These are phyloP conservation scores for Castanea crenata DNA, from an alignment of 306 rosid genomes.

Conservation along the genomic window DNA sequence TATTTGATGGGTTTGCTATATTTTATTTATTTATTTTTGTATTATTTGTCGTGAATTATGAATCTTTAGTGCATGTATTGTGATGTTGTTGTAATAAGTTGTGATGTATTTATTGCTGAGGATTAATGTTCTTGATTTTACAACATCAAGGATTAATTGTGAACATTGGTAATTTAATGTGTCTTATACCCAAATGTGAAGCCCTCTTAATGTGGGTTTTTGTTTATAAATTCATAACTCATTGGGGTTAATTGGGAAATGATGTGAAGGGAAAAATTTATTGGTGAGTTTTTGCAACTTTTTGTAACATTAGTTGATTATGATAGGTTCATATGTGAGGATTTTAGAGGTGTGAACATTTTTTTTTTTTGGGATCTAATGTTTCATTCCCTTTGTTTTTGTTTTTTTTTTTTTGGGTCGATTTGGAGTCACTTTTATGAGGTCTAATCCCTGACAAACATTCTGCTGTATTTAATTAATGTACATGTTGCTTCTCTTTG, in stretches of 20 bases:
- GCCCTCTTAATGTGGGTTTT: slow-evolving; percentile 1
- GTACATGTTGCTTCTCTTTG: background rate
- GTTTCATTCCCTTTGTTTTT: background rate
- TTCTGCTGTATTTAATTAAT: background rate
- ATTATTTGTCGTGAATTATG: background rate
- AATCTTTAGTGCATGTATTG: background rate
- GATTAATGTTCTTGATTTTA: background rate
- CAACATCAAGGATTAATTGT: background rate
- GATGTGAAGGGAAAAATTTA: background rate
- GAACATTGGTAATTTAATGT: background rate
- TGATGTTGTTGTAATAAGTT: background rate
- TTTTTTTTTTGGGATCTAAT: background rate
- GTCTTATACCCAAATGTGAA: background rate
- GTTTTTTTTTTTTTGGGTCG: background rate
- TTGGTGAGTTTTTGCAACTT: background rate
- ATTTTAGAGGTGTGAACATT: too few relatives aligned
- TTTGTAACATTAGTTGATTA: background rate
- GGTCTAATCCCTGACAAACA: background rate
- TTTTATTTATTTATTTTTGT: background rate
- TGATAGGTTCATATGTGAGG: background rate
- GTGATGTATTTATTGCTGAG: background rate
- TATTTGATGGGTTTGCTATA: background rate
- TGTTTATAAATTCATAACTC: background rate
- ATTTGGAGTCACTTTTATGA: background rate
- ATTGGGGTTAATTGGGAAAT: background rate